Evolutionary conservation across 2,329 filamentous ascomycete species (phyloP).

Genomic region (Trichophyton benhamiae): DNA sequence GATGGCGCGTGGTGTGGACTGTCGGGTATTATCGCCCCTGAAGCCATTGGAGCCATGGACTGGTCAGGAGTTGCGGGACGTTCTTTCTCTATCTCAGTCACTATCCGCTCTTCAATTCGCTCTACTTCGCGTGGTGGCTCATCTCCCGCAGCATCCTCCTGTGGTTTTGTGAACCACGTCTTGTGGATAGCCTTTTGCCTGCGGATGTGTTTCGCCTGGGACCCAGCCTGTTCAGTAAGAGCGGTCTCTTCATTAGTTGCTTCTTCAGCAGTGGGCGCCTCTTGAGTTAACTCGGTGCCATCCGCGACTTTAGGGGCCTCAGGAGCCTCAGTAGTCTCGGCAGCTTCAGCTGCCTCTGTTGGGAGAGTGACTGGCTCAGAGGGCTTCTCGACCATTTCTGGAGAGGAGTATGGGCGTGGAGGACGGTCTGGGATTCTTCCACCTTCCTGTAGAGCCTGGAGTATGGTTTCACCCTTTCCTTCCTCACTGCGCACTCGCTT

Average conservation of each 20-base stretch:
- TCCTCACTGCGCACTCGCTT: neutral
- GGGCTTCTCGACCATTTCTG: neutral
- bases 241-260: neutral
- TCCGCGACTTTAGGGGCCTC: too few relatives aligned
- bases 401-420: neutral
- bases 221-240: neutral
- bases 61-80: neutral
- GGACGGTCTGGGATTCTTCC: too few relatives aligned
- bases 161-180: neutral
- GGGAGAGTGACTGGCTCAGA: neutral
- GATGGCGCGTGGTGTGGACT: neutral
- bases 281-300: neutral
- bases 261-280: neutral
- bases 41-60: neutral
- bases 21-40: neutral
- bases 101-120: neutral
- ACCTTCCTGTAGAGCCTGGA: neutral
- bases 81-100: slow-evolving; percentile 1
- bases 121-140: neutral
- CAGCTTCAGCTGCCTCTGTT: neutral
- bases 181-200: neutral
- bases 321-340: too few relatives aligned
- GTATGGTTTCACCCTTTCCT: neutral
- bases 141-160: neutral
- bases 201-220: slow-evolving; percentile 1